A percentile compares a stretch with the other conserved stretches of the same genome.
Evolutionary conservation across 148 eudicot species (phyloP).

Genomic region (Camellia sinensis): DNA sequence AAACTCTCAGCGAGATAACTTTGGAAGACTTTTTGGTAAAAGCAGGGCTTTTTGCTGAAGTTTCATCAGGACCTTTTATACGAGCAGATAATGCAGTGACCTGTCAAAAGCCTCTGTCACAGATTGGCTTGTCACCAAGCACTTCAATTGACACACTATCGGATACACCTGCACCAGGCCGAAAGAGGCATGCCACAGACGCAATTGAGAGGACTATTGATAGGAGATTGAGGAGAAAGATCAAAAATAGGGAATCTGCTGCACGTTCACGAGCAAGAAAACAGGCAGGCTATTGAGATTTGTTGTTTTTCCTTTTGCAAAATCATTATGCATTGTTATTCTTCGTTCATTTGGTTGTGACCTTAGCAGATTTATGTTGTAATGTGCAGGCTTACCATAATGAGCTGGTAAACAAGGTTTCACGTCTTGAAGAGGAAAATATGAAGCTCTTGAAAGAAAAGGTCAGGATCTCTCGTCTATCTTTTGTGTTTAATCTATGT

Average conservation of each 20-base stretch:
- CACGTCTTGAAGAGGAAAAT: slow-evolving; percentile 70
- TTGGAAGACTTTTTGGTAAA: slow-evolving; percentile 73
- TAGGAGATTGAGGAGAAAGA: slow-evolving; percentile 68
- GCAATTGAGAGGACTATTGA: slow-evolving; percentile 46
- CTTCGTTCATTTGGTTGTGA: neutral
- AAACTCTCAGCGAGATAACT: slow-evolving; percentile 56
- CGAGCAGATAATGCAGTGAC: slow-evolving; percentile 41
- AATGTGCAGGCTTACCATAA: slow-evolving; percentile 68
- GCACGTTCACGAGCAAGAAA: slow-evolving; percentile 90
- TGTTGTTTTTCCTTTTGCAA: neutral
- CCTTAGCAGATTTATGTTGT: slow-evolving; percentile 3
- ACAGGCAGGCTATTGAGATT: slow-evolving; percentile 36
- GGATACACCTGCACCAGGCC: slow-evolving; percentile 37
- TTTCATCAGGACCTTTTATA: slow-evolving; percentile 32
- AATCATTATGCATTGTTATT: neutral
- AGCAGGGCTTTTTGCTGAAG: slow-evolving; percentile 55
- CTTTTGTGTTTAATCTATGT: neutral
- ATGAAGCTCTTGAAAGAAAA: slow-evolving; percentile 74
- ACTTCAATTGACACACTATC: slow-evolving; percentile 40
- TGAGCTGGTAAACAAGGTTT: slow-evolving; percentile 73
- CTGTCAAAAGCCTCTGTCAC: slow-evolving; percentile 33
- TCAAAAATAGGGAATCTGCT: slow-evolving; percentile 88
- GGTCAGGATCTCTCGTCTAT: slow-evolving; percentile 29
- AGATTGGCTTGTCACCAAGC: slow-evolving; percentile 44
- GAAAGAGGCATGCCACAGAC: slow-evolving; percentile 34